phyloP scores from a whole-genome alignment of 169 alveolate genomes.

The Plasmodium vivax region DNA sequence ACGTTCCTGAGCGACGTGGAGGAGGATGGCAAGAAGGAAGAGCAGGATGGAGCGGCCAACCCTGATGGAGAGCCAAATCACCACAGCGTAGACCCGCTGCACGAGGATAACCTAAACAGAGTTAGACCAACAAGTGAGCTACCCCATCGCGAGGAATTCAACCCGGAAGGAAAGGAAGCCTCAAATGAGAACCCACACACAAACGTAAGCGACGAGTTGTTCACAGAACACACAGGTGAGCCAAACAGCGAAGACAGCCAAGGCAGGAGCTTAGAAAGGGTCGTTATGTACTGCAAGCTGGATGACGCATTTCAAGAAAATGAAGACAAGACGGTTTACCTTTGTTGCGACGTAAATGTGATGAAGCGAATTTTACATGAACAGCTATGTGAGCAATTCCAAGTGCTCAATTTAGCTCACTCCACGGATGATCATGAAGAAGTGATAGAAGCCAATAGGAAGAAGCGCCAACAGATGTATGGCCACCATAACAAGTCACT shows the following conservation, averaged over 20 bases:
- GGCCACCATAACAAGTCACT: conserved; percentile 5
- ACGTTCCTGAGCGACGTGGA: background rate
- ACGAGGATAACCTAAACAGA: background rate
- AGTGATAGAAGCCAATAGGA: background rate
- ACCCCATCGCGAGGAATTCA: background rate
- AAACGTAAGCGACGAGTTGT: background rate
- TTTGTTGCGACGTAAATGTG: conserved; percentile 58
- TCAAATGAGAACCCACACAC: background rate
- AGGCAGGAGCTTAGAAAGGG: conserved; percentile 11
- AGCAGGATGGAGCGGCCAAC: background rate
- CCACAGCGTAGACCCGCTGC: background rate
- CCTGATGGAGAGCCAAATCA: background rate
- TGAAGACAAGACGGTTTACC: conserved; percentile 16
- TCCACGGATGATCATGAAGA: conserved; percentile 48
- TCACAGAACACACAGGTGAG: background rate
- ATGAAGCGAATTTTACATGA: conserved; percentile 44
- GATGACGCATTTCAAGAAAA: conserved; percentile 30
- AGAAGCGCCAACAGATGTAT: background rate
- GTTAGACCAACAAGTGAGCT: background rate
- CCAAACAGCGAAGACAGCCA: background rate
- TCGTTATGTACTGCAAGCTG: conserved; percentile 37
- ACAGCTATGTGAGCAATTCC: background rate
- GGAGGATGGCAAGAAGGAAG: background rate
- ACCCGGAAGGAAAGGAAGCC: background rate
- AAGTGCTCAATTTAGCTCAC: conserved; percentile 18